These are phyloP conservation scores for Nannizziopsis arthrosporioides DNA, from an alignment of 2,329 filamentous ascomycete genomes.

Conservation along the genomic window DNA sequence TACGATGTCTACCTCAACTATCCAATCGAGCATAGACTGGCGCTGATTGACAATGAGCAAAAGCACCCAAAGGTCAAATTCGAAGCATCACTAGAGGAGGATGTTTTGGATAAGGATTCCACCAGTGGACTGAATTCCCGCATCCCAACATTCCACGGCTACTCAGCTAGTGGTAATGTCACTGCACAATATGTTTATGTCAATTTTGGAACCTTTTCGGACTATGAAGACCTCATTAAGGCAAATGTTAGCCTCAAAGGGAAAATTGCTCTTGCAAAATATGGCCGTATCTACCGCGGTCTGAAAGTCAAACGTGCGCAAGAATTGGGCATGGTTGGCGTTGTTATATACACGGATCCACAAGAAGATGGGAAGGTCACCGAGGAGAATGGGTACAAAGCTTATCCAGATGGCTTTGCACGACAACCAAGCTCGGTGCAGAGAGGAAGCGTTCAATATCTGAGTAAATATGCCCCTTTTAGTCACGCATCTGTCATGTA, in stretches of 20 bases:
- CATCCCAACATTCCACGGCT: conserved; percentile 87
- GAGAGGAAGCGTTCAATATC: conserved; percentile 71
- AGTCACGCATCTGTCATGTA: background rate
- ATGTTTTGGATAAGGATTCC: conserved; percentile 69
- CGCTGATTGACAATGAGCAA: conserved; percentile 45
- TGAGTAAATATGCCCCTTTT: conserved; percentile 47
- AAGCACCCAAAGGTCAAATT: conserved; percentile 49
- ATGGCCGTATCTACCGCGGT: conserved; percentile 76
- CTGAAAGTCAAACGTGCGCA: conserved; percentile 88
- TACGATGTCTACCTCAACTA: conserved; percentile 75
- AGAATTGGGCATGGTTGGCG: conserved; percentile 79
- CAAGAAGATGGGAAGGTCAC: conserved; percentile 76
- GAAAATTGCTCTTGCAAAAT: conserved; percentile 78
- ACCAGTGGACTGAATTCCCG: conserved; percentile 61
- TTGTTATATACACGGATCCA: conserved; percentile 74
- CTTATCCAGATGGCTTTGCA: conserved; percentile 78
- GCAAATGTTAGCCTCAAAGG: conserved; percentile 66
- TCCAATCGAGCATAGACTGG: conserved; percentile 57
- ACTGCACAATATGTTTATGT: conserved; percentile 78
- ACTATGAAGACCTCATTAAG: conserved; percentile 69
- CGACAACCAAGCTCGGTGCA: conserved; percentile 82
- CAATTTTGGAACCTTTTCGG: conserved; percentile 78
- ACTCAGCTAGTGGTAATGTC: conserved; percentile 84
- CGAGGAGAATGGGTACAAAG: conserved; percentile 63
- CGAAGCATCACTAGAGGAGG: conserved; percentile 71